phyloP scores from a whole-genome alignment of 1,139 yeast genomes.

The Tardiomyces depauwii region DNA sequence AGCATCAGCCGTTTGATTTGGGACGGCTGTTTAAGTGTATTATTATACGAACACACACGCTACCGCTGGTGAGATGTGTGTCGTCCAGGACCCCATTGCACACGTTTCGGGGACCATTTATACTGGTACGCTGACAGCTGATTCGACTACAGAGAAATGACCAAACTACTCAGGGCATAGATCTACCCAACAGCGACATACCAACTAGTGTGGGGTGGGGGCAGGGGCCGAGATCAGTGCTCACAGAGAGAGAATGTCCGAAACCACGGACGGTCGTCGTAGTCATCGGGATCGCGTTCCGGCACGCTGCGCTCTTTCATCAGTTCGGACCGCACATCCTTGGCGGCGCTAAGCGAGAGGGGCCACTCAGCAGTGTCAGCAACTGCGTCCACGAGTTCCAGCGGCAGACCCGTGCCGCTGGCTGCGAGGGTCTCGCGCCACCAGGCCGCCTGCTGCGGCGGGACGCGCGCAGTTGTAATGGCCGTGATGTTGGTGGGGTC shows the following conservation, averaged over 20 bases:
- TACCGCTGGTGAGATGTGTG: too few relatives aligned
- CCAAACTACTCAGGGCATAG: too few relatives aligned
- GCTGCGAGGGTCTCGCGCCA: constrained; percentile 17
- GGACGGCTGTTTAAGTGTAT: too few relatives aligned
- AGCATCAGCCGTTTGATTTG: too few relatives aligned
- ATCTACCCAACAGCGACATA: too few relatives aligned
- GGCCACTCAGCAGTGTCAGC: constrained; percentile 15
- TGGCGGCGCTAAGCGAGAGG: constrained; percentile 22
- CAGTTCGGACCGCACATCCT: constrained; percentile 21
- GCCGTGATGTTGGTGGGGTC: constrained; percentile 30
- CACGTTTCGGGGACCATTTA: too few relatives aligned
- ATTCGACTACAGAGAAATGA: too few relatives aligned
- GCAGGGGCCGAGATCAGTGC: too few relatives aligned
- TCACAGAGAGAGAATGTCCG: constrained; percentile 25
- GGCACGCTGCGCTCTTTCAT: constrained; percentile 27
- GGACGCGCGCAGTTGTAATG: constrained; percentile 27
- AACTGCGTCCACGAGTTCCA: constrained; percentile 11
- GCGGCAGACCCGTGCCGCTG: constrained; percentile 5
- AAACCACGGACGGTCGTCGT: constrained; percentile 9
- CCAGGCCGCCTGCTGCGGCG: constrained; percentile 36
- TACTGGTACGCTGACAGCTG: too few relatives aligned
- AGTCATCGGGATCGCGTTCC: constrained; percentile 5
- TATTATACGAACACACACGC: too few relatives aligned
- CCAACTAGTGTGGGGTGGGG: too few relatives aligned
- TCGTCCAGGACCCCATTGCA: too few relatives aligned